Conservation (phyloP, 2,329 filamentous ascomycete genomes). For the Aureobasidium sp. region DNA sequence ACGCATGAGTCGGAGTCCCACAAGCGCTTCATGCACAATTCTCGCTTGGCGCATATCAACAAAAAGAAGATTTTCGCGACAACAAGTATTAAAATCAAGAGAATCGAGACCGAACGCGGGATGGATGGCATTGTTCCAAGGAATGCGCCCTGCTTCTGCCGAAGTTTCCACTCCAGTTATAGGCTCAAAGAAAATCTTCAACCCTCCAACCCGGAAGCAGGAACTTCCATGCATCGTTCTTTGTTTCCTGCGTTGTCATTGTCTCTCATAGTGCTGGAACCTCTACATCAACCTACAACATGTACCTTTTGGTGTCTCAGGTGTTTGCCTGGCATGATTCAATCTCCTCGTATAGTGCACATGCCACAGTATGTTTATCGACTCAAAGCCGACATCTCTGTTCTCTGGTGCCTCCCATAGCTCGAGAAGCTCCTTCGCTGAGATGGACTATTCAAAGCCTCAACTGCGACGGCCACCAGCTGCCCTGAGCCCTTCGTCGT, state of each 20-base stretch:
- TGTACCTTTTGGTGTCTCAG: constrained; percentile 14
- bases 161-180: neutral
- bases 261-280: neutral
- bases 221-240: neutral
- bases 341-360: neutral
- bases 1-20: neutral
- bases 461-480: constrained; percentile 13
- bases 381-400: constrained; percentile 21
- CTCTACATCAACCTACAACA: neutral
- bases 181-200: neutral
- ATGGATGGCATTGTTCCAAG: neutral
- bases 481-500: constrained; percentile 4
- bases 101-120: neutral
- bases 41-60: neutral
- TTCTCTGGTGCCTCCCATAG: neutral
- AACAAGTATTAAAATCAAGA: neutral
- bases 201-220: neutral
- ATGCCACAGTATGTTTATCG: constrained; percentile 20
- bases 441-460: constrained; percentile 13
- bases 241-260: constrained; percentile 2
- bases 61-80: neutral
- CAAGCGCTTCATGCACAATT: neutral
- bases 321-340: constrained; percentile 3
- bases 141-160: neutral
- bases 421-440: neutral